These are phyloP conservation scores for Fusarium bulbicola DNA, from an alignment of 2,329 filamentous ascomycete species.

Conservation along the genomic window DNA sequence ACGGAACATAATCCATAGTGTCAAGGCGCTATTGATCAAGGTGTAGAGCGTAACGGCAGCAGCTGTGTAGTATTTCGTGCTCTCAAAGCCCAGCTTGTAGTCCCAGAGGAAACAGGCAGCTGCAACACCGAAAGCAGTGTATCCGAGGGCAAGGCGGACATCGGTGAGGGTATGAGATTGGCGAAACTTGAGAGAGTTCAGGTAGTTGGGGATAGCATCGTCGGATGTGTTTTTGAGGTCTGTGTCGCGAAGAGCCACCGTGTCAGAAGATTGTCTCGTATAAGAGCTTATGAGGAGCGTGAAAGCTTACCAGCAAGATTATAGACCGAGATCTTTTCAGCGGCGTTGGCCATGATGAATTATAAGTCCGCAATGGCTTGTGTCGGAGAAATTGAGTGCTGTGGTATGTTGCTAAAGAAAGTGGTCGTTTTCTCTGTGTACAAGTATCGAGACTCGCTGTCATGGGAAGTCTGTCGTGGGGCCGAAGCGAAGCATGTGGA, in stretches of 20 bases:
- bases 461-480: conserved; percentile 27
- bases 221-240: conserved; percentile 98
- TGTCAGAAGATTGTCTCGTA: conserved; percentile 35
- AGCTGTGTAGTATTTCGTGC: conserved; percentile 82
- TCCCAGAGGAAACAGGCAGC: conserved; percentile 90
- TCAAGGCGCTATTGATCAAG: conserved; percentile 78
- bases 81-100: conserved; percentile 89
- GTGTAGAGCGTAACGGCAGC: conserved; percentile 83
- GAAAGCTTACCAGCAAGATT: conserved; percentile 67
- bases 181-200: conserved; percentile 85
- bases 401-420: conserved; percentile 9
- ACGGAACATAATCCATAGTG: conserved; percentile 84
- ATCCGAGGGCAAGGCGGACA: conserved; percentile 84
- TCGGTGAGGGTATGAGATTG: conserved; percentile 85
- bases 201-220: conserved; percentile 92
- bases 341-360: conserved; percentile 46
- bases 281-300: neutral
- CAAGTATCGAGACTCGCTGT: conserved; percentile 9
- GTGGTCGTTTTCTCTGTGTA: conserved; percentile 16
- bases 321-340: conserved; percentile 71
- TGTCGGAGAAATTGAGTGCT: neutral
- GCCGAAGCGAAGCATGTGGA: conserved; percentile 29
- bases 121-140: conserved; percentile 80
- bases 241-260: conserved; percentile 51
- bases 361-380: neutral